A percentile compares a stretch with the other conserved stretches of the same genome.
Conservation (phyloP, 169 alveolate genomes). For the Neospora caninum region DNA sequence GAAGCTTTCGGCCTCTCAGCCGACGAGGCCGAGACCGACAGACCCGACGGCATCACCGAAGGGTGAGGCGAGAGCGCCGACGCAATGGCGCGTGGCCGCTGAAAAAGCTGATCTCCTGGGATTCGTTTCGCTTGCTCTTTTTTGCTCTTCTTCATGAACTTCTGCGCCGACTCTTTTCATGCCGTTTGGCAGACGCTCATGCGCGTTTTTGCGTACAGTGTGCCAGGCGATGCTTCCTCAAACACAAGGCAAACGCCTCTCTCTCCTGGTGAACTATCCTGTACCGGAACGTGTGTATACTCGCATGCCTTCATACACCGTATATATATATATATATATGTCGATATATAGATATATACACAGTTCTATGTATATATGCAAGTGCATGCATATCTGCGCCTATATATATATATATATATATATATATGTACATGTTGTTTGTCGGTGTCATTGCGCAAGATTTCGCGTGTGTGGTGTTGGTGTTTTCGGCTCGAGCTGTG, state of each 20-base stretch:
- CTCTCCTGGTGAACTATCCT: too few relatives aligned
- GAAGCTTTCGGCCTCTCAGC: not conserved
- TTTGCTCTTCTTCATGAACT: too few relatives aligned
- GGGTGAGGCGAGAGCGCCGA: not conserved
- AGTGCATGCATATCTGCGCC: not conserved
- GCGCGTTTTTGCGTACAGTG: too few relatives aligned
- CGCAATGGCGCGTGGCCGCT: too few relatives aligned
- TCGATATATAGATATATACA: not conserved
- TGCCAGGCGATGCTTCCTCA: too few relatives aligned
- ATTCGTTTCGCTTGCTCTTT: too few relatives aligned
- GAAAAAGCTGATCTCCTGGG: too few relatives aligned
- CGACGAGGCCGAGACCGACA: not conserved
- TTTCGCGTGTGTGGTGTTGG: not conserved
- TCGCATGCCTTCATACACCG: not conserved
- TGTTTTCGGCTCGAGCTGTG: not conserved
- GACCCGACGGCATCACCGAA: not conserved
- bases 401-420: conserved; percentile 13
- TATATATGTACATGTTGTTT: not conserved
- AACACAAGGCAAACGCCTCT: too few relatives aligned
- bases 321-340: not conserved
- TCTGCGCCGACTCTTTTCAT: too few relatives aligned
- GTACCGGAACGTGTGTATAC: too few relatives aligned
- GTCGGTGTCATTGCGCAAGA: not conserved
- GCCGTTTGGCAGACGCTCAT: too few relatives aligned
- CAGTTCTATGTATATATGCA: not conserved